These are phyloP conservation scores for Chlorella vulgaris DNA, from an alignment of 139 green algal genomes.

Conservation along the genomic window DNA sequence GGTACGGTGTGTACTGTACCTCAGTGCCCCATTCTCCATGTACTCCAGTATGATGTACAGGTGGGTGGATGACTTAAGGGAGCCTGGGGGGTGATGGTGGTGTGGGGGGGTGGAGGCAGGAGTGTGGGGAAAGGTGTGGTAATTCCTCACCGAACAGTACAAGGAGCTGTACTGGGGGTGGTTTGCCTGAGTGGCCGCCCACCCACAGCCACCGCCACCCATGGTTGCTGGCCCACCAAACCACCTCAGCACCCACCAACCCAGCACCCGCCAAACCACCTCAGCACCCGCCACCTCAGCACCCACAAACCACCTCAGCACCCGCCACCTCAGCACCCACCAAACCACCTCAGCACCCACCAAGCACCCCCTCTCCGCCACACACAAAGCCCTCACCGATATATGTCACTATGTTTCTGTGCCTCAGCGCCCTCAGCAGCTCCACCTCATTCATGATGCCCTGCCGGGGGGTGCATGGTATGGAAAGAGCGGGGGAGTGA, in stretches of 20 bases:
- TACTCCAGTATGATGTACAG: slow-evolving; percentile 98
- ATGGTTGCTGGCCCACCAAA: too few species aligned
- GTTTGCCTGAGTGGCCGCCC: too few species aligned
- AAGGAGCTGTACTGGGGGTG: neutral
- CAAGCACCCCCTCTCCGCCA: neutral
- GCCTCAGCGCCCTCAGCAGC: slow-evolving; percentile 90
- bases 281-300: too few species aligned
- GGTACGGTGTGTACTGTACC: too few species aligned
- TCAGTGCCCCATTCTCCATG: slow-evolving; percentile 93
- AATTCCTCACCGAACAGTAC: too few species aligned
- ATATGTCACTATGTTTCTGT: slow-evolving; percentile 95
- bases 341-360: neutral
- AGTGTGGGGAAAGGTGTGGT: too few species aligned
- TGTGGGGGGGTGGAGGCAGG: too few species aligned
- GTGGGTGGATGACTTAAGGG: slow-evolving; percentile 88
- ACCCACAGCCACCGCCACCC: too few species aligned
- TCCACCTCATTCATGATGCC: slow-evolving; percentile 88
- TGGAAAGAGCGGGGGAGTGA: neutral
- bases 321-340: neutral
- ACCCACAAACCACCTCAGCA: too few species aligned
- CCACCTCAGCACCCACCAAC: too few species aligned
- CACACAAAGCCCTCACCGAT: neutral
- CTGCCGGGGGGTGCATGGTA: slow-evolving; percentile 42
- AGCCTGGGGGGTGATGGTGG: slow-evolving; percentile 50
- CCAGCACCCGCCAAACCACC: too few species aligned